phyloP scores from a whole-genome alignment of 2,329 filamentous ascomycete species.

The Apiospora rasikravindrae region DNA sequence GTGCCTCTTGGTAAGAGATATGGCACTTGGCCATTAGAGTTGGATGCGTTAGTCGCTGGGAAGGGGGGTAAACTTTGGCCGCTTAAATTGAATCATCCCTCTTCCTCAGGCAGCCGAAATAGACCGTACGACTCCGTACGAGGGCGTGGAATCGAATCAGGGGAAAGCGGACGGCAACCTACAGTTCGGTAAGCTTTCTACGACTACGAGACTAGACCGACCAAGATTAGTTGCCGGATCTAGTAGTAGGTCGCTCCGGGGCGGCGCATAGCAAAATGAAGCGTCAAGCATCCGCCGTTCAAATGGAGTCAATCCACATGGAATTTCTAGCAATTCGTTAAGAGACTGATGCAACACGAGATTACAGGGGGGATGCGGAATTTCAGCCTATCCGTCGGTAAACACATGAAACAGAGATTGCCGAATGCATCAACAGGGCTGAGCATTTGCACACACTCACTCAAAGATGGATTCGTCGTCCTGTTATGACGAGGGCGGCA shows the following conservation, averaged over 20 bases:
- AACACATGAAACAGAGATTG: slow-evolving; percentile 14
- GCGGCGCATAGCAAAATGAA: not conserved
- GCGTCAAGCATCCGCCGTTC: slow-evolving; percentile 1
- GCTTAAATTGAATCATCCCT: not conserved
- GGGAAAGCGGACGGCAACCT: not conserved
- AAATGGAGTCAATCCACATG: not conserved
- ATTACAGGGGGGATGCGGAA: not conserved
- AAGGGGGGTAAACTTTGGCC: not conserved
- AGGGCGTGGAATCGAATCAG: not conserved
- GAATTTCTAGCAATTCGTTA: not conserved
- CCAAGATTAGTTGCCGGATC: not conserved
- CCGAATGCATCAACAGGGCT: slow-evolving; percentile 14
- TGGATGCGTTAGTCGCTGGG: not conserved
- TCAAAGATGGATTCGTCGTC: not conserved
- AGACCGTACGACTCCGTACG: not conserved
- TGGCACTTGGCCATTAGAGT: slow-evolving; percentile 4
- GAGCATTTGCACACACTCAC: not conserved
- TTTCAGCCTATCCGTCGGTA: slow-evolving; percentile 13
- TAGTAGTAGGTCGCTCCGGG: not conserved
- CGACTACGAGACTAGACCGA: not conserved
- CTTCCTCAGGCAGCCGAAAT: not conserved
- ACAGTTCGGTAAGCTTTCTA: not conserved
- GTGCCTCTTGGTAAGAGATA: slow-evolving; percentile 6
- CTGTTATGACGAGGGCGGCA: not conserved
- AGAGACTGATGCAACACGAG: not conserved